phyloP scores from a whole-genome alignment of 371 early-diverging fungal species.

The Saksenaea vasiformis region DNA sequence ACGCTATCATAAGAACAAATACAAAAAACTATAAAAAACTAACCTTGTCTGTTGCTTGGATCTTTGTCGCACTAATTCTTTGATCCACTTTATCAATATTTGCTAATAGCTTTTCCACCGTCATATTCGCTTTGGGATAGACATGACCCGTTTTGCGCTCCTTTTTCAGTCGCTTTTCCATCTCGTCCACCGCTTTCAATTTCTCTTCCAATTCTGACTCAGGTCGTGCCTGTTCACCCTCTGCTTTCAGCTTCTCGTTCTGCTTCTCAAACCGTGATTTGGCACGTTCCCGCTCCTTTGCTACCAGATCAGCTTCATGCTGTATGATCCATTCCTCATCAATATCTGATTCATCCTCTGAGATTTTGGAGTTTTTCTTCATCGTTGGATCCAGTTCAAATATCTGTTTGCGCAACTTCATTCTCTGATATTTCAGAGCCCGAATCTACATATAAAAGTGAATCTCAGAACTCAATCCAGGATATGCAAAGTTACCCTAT shows the following conservation, averaged over 20 bases:
- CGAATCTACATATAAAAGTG: conserved; percentile 50
- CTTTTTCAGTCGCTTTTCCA: conserved; percentile 41
- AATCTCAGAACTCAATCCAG: not conserved
- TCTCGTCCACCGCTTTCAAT: conserved; percentile 55
- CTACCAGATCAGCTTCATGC: conserved; percentile 58
- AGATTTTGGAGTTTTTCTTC: conserved; percentile 72
- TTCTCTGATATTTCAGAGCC: conserved; percentile 83
- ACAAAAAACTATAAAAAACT: not conserved
- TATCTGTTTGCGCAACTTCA: conserved; percentile 67
- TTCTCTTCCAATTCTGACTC: conserved; percentile 59
- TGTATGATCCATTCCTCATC: conserved; percentile 80
- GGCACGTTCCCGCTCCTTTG: conserved; percentile 63
- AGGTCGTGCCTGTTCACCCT: conserved; percentile 50
- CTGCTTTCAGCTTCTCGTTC: conserved; percentile 67
- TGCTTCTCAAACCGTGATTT: conserved; percentile 70
- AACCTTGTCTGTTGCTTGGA: conserved; percentile 77
- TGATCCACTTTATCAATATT: conserved; percentile 70
- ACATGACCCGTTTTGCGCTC: conserved; percentile 56
- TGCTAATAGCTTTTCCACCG: conserved; percentile 65
- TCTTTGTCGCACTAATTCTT: conserved; percentile 65
- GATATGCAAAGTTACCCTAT: conserved; percentile 57
- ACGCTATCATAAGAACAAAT: not conserved
- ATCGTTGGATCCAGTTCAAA: conserved; percentile 72
- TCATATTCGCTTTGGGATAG: conserved; percentile 33
- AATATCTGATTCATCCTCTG: conserved; percentile 73